Evolutionary conservation across 2,329 filamentous ascomycete species (phyloP), one percentile per base, ranked within the genome.

Genomic region (Arthrobotrys musiformis): DNA sequence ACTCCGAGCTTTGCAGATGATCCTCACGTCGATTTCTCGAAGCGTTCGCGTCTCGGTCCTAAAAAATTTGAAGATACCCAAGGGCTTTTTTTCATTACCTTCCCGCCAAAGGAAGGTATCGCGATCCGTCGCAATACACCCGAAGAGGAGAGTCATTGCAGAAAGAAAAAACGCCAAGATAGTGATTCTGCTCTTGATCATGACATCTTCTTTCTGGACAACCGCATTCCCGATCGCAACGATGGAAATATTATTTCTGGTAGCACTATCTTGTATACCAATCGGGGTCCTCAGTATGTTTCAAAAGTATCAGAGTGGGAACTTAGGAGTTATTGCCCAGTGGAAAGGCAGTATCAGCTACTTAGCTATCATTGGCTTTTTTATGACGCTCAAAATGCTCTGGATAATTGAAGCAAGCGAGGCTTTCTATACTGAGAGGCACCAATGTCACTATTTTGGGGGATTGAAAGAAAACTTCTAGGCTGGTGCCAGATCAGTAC

Each of bases 171-270:
- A 70, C 19, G 11, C 2, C 7, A 40, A 17, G n/a, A 22, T 60
- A 6, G 7, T 70, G 7, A 60, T 58, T 15, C 5, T 60, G 2
- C 33, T 76, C 2, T 44, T 70, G 2, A 30, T 76, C 0, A 56
- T 52, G 15, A 76, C 58, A 8, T 70, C 72, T 9, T 28, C 44
- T 0, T 70, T 76, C 30, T 76, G 64, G 72, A 13, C 56, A 3
- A 48, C 72, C 0, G 64, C 72, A 33, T 76, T 76, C 30, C 72
- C 72, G 0, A 61, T 40, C 0, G 37, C 58, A 0, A 66, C 40
- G 0, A 69, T 63, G 40, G 26, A 52, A 11, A 7, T 60, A 17
- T 4, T 61, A 0, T 70, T 76, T 37, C 8, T 9, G 4, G 7
- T 44, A 0, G 58, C 58, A 6, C 26, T 76, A 1, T 24, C 58